Percentiles rank a stretch among this genome's conserved stretches.
Conservation (phyloP, 257 asterid genomes). For the Solanum medicagineum region DNA sequence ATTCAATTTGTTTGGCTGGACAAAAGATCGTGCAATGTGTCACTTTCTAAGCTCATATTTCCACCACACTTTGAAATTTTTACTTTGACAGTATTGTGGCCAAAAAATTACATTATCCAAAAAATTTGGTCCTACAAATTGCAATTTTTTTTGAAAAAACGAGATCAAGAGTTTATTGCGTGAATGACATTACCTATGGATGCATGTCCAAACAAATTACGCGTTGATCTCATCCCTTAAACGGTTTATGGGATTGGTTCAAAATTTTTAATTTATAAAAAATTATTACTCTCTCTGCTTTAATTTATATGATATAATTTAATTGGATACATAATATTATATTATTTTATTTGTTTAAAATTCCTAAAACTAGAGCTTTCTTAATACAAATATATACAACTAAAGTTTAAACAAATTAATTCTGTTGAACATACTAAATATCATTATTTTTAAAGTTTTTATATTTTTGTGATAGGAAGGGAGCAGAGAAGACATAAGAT, state of each 20-base stretch:
- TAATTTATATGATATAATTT: neutral
- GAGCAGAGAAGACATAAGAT: constrained; percentile 34
- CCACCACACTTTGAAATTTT: neutral
- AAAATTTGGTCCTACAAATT: neutral
- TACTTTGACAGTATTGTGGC: neutral
- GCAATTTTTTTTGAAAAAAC: neutral
- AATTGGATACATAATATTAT: neutral
- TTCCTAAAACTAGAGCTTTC: too few relatives aligned
- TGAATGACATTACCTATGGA: too few relatives aligned
- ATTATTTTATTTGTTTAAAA: too few relatives aligned
- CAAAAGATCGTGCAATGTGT: neutral
- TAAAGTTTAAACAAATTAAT: neutral
- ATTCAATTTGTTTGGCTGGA: neutral
- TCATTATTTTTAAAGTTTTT: neutral
- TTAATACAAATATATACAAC: neutral
- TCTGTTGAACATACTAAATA: neutral
- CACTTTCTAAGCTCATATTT: neutral
- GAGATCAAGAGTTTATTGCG: too few relatives aligned
- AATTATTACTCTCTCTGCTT: too few relatives aligned
- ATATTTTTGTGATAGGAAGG: neutral
- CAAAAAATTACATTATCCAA: neutral
- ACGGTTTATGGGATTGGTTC: too few relatives aligned
- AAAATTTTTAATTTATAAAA: too few relatives aligned
- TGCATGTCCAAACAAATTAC: too few relatives aligned
- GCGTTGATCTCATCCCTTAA: too few relatives aligned